These are phyloP conservation scores for Cucurbita moschata DNA, from an alignment of 306 rosid species.

Conservation along the genomic window DNA sequence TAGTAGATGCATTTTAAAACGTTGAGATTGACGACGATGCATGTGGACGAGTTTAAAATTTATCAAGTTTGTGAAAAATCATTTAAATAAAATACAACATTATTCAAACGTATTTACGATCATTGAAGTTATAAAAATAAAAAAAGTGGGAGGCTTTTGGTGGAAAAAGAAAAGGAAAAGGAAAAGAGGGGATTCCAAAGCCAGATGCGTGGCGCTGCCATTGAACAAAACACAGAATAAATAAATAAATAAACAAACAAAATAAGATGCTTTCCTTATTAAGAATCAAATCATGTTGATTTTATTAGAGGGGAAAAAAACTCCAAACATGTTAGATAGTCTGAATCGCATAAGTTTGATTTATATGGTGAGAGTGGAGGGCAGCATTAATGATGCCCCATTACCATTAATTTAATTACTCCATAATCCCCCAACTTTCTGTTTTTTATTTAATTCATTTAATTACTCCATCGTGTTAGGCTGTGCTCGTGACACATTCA, in stretches of 20 bases:
- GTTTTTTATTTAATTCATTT: neutral
- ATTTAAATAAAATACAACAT: too few relatives aligned
- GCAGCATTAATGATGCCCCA: neutral
- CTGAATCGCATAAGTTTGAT: constrained; percentile 4
- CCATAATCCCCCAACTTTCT: neutral
- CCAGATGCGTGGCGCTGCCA: neutral
- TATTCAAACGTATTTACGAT: too few relatives aligned
- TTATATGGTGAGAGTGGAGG: neutral
- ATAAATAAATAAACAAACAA: neutral
- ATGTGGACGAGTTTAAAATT: too few relatives aligned
- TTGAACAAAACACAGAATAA: neutral
- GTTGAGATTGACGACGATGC: too few relatives aligned
- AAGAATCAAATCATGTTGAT: neutral
- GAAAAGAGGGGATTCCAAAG: neutral
- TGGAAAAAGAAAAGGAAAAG: neutral
- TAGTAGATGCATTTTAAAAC: too few relatives aligned
- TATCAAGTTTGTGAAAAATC: too few relatives aligned
- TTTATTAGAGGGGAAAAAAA: neutral
- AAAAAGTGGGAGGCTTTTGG: too few relatives aligned
- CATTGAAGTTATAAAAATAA: too few relatives aligned
- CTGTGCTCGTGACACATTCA: neutral
- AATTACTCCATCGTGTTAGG: neutral
- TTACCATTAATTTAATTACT: neutral
- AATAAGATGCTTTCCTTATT: constrained; percentile 7
- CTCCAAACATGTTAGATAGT: constrained; percentile 4